Evolutionary conservation across 805 yeast species (phyloP).

Genomic region (Candida maris): DNA sequence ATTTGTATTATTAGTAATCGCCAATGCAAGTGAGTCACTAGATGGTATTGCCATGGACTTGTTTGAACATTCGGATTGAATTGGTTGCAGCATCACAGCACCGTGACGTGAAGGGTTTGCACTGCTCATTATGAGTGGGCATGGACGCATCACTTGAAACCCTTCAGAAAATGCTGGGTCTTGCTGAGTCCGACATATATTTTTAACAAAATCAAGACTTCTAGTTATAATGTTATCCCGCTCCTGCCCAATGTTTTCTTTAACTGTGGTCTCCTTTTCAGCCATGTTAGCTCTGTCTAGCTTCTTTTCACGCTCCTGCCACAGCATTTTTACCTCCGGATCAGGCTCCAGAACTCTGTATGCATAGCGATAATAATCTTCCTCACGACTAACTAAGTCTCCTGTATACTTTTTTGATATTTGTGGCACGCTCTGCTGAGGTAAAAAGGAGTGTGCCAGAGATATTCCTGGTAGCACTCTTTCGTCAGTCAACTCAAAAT

Average conservation of each 20-base stretch:
- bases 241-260: too few species aligned
- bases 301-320: constrained; percentile 45
- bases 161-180: constrained; percentile 9
- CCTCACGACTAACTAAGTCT: constrained; percentile 60
- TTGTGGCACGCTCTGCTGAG: neutral
- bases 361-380: constrained; percentile 48
- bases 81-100: too few species aligned
- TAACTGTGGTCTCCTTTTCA: constrained; percentile 11
- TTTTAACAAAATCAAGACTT: neutral
- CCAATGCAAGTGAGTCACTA: too few species aligned
- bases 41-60: too few species aligned
- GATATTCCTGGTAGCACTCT: constrained; percentile 23
- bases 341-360: constrained; percentile 41
- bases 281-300: constrained; percentile 16
- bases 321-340: constrained; percentile 47
- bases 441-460: constrained; percentile 5
- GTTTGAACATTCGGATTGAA: too few species aligned
- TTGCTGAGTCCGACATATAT: neutral
- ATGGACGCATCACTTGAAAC: constrained; percentile 32
- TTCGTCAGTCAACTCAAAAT: constrained; percentile 24
- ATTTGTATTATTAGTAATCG: too few species aligned
- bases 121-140: constrained; percentile 8
- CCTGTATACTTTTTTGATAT: constrained; percentile 14
- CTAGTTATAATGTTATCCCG: too few species aligned
- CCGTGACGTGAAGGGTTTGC: too few species aligned